These are phyloP conservation scores for Fagopyrum homotropicum DNA, from an alignment of 148 eudicot species.

Conservation along the genomic window DNA sequence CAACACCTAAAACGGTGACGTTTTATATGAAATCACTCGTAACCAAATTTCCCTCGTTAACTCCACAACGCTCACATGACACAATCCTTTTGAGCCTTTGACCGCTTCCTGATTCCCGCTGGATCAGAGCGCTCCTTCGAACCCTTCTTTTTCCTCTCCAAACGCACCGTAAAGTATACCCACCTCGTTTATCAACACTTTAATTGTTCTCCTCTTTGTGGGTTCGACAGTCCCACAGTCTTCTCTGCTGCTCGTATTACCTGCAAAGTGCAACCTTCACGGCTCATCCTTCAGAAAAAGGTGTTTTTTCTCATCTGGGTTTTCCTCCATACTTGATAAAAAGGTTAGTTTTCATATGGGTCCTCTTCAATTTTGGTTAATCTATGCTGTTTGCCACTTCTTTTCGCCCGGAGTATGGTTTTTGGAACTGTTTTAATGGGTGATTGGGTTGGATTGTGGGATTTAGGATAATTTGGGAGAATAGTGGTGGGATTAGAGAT, in stretches of 20 bases:
- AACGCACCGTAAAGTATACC: background rate
- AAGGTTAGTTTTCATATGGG: conserved; percentile 10
- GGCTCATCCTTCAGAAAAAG: background rate
- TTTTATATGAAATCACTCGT: background rate
- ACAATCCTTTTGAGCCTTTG: background rate
- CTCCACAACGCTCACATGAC: conserved; percentile 4
- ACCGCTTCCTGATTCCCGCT: conserved; percentile 10
- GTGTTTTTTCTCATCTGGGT: conserved; percentile 11
- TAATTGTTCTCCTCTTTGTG: background rate
- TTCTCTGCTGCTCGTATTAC: background rate
- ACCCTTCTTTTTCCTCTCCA: background rate
- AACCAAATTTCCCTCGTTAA: conserved; percentile 12
- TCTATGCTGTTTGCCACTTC: background rate
- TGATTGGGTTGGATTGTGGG: background rate
- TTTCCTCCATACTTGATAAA: background rate
- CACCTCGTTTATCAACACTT: background rate
- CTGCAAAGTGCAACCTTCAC: background rate
- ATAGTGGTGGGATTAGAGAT: background rate
- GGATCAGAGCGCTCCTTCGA: conserved; percentile 1
- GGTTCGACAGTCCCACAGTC: background rate
- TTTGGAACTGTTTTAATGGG: background rate
- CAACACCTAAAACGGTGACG: background rate
- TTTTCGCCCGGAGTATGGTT: background rate
- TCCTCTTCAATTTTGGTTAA: background rate
- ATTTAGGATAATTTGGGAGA: background rate